Conservation (phyloP, 1,139 yeast species). For the Suhomyces bribrorum region DNA sequence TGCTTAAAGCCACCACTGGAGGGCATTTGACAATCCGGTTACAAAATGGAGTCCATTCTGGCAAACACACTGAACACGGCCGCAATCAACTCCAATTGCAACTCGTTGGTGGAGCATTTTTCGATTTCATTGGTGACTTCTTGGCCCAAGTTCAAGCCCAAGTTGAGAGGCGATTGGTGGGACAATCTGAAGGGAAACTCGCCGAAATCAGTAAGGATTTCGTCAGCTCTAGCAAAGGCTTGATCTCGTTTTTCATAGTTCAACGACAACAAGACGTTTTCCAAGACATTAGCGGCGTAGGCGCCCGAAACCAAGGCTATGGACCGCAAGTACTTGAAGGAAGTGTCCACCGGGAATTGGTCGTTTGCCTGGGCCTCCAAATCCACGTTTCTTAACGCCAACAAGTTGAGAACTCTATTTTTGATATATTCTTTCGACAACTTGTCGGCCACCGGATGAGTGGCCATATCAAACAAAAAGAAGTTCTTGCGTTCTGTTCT, state of each 20-base stretch:
- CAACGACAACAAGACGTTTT: slow-evolving; percentile 76
- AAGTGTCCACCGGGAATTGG: slow-evolving; percentile 68
- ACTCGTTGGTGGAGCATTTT: slow-evolving; percentile 53
- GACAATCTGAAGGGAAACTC: slow-evolving; percentile 79
- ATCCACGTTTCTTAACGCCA: slow-evolving; percentile 69
- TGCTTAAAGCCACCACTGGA: background rate
- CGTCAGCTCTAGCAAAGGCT: slow-evolving; percentile 93
- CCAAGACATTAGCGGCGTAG: slow-evolving; percentile 94
- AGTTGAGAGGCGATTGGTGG: slow-evolving; percentile 60
- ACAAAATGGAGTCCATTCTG: slow-evolving; percentile 57
- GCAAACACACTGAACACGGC: slow-evolving; percentile 73
- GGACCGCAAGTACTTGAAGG: slow-evolving; percentile 74
- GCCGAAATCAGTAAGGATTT: slow-evolving; percentile 74
- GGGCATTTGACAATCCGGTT: slow-evolving; percentile 6
- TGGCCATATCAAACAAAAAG: slow-evolving; percentile 95
- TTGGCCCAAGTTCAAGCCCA: slow-evolving; percentile 74
- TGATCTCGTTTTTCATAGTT: slow-evolving; percentile 90
- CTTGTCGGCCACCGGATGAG: slow-evolving; percentile 92
- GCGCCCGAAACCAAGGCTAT: slow-evolving; percentile 85
- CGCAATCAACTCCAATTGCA: slow-evolving; percentile 85
- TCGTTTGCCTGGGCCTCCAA: slow-evolving; percentile 51
- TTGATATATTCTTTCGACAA: slow-evolving; percentile 79
- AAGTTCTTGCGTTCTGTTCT: slow-evolving; percentile 95
- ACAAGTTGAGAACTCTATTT: slow-evolving; percentile 66
- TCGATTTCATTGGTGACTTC: slow-evolving; percentile 71